Conservation (phyloP, 2,329 filamentous ascomycete species). For the Talaromyces sp. region DNA sequence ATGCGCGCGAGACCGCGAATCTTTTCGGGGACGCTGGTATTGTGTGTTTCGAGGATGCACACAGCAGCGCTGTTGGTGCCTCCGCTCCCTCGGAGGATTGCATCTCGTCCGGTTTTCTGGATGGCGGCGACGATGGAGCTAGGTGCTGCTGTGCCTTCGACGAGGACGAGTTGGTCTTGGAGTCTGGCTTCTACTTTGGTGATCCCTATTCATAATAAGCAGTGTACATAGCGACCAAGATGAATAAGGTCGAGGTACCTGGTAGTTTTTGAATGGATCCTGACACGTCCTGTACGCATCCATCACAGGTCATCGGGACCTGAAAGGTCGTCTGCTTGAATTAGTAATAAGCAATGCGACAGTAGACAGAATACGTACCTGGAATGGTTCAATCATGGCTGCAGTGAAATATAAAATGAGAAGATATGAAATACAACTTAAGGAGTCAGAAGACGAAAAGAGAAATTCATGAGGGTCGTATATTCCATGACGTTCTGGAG, state of each 20-base stretch:
- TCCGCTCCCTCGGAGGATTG: conserved; percentile 86
- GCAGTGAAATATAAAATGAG: neutral
- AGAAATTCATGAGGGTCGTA: neutral
- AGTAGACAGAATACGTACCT: conserved; percentile 30
- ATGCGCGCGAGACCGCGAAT: conserved; percentile 86
- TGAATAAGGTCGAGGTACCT: conserved; percentile 40
- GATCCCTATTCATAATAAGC: conserved; percentile 67
- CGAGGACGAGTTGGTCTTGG: conserved; percentile 72
- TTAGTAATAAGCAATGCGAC: conserved; percentile 18
- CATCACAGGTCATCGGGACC: conserved; percentile 86
- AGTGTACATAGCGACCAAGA: no score
- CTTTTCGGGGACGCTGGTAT: conserved; percentile 54
- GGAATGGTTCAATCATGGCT: conserved; percentile 44
- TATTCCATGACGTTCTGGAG: conserved; percentile 20
- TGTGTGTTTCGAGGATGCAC: conserved; percentile 88
- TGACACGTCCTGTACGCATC: conserved; percentile 82
- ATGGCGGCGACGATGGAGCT: conserved; percentile 86
- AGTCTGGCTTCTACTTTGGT: conserved; percentile 77
- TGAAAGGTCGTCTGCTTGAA: conserved; percentile 70
- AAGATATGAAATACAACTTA: neutral
- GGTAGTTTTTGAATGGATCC: conserved; percentile 68
- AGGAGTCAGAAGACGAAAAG: neutral
- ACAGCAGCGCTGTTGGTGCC: conserved; percentile 72
- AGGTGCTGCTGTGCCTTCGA: conserved; percentile 84
- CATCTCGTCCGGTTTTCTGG: conserved; percentile 84